A percentile compares a stretch with the other conserved stretches of the same genome.
These are phyloP conservation scores for Thuja plicata DNA, from an alignment of 83 land plant genomes.

Conservation along the genomic window DNA sequence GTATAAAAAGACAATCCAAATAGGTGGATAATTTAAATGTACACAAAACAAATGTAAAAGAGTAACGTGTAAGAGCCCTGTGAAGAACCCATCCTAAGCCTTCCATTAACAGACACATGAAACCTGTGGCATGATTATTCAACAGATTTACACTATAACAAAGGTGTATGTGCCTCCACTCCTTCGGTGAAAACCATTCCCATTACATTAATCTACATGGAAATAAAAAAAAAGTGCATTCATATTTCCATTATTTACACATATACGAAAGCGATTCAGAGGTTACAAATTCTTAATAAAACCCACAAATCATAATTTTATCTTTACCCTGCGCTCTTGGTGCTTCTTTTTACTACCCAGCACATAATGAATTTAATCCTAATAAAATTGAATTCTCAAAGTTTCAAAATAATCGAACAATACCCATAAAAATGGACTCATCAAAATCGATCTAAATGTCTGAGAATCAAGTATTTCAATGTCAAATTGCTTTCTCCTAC, in stretches of 20 bases:
- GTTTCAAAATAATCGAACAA: neutral
- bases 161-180: neutral
- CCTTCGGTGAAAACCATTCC: neutral
- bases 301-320: neutral
- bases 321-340: neutral
- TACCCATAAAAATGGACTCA: neutral
- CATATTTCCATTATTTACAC: too few species aligned
- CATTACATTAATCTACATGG: neutral
- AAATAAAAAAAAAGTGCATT: too few species aligned
- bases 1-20: neutral
- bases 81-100: neutral
- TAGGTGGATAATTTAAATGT: neutral
- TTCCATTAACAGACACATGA: neutral
- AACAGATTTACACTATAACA: neutral
- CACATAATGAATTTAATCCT: neutral
- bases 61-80: neutral
- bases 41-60: neutral
- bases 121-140: neutral
- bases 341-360: neutral
- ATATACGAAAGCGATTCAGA: neutral
- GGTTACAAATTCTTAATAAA: neutral
- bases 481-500: neutral
- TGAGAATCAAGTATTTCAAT: too few species aligned
- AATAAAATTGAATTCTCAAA: neutral
- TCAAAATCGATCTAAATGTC: neutral